phyloP scores from a whole-genome alignment of 2,329 filamentous ascomycete genomes.

The Phoma sp. region DNA sequence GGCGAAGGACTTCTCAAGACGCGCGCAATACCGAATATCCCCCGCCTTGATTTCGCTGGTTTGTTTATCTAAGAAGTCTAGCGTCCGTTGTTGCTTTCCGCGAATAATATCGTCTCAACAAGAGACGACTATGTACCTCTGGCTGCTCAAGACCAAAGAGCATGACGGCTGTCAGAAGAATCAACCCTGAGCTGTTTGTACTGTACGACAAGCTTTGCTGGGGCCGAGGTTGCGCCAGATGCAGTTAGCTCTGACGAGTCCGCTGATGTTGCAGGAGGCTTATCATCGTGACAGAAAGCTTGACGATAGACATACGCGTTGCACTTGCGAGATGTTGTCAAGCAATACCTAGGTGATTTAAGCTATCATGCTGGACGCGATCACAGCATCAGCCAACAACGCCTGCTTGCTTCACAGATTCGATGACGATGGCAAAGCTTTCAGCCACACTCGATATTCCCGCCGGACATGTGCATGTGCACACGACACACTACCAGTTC shows the following conservation, averaged over 20 bases:
- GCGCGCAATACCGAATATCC: no score
- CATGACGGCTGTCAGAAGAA: not conserved
- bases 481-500: conserved; percentile 3
- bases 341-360: not conserved
- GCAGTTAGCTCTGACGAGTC: conserved; percentile 2
- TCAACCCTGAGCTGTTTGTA: not conserved
- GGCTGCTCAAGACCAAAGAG: not conserved
- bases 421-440: not conserved
- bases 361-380: not conserved
- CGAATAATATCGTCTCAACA: no score
- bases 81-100: no score
- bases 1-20: no score
- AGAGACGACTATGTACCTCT: no score
- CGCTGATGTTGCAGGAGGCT: conserved; percentile 13
- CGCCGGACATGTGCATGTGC: conserved; percentile 8
- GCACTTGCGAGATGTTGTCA: not conserved
- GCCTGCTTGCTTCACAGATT: not conserved
- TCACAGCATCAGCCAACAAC: not conserved
- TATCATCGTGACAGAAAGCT: conserved; percentile 10
- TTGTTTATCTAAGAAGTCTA: no score
- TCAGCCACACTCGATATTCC: conserved; percentile 6
- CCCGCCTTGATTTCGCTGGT: no score
- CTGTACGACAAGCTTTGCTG: not conserved
- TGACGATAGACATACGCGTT: not conserved
- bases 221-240: not conserved